A percentile compares a stretch with the other conserved stretches of the same genome.
Conservation (phyloP, 306 rosid species). For the Mucuna pruriens region DNA sequence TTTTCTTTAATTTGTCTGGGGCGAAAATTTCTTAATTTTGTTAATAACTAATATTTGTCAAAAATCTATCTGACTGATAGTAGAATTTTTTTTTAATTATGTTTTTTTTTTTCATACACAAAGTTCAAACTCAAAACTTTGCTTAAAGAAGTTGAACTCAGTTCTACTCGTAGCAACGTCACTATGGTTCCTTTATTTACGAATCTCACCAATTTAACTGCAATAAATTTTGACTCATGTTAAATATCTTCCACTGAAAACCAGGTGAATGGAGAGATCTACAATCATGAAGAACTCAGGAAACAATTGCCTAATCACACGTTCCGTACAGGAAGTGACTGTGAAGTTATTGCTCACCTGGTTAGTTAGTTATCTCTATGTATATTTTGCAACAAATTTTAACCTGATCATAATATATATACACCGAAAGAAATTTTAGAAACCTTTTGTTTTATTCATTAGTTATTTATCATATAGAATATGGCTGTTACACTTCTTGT, state of each 20-base stretch:
- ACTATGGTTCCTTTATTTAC: not conserved
- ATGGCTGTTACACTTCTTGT: not conserved
- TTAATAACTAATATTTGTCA: too few species aligned
- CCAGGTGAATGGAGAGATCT: conserved; percentile 87
- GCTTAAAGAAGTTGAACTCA: too few species aligned
- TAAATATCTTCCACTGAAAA: conserved; percentile 17
- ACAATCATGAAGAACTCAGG: conserved; percentile 83
- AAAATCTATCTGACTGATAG: too few species aligned
- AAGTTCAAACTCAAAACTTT: too few species aligned
- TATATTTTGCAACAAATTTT: not conserved
- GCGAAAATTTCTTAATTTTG: too few species aligned
- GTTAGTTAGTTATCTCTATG: conserved; percentile 53
- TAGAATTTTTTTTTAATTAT: too few species aligned
- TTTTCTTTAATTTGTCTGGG: too few species aligned
- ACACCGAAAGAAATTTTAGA: not conserved
- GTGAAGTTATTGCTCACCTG: conserved; percentile 90
- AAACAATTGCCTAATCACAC: conserved; percentile 64
- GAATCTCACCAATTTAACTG: not conserved
- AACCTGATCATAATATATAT: not conserved
- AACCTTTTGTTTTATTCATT: not conserved
- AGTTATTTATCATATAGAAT: not conserved
- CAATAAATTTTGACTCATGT: conserved; percentile 1
- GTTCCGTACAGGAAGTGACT: conserved; percentile 80
- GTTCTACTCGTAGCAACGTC: too few species aligned
- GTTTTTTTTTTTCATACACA: too few species aligned